Base-by-base conservation (phyloP, 2,329 filamentous ascomycete species). In the Cadophora sp. region DNA sequence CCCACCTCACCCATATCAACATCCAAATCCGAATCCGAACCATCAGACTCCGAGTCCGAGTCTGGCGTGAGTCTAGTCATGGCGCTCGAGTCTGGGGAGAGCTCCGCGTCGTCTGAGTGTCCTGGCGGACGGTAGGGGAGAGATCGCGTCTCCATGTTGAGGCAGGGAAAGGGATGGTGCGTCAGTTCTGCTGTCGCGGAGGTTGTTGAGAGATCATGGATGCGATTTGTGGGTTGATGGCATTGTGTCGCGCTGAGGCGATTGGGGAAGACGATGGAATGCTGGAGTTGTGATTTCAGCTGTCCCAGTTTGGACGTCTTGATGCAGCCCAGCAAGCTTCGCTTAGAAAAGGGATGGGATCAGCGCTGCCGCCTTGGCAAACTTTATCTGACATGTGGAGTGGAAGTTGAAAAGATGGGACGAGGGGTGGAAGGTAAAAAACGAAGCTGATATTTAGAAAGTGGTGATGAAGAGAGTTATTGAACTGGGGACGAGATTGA, bases 31-130 rank as follows among this genome's bases (percentile, higher is more conserved):
- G 71, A 72, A 16, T 73, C 73, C 9, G 71, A 72, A 16, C 73
- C 74, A n/a, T 74, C 75, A 24, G 55, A 58, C 11, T 72, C 71
- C 2, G 70, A 73, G 55, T 75, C 73, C 16, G 69, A 71, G 48
- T 74, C 69, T 8, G 75, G 74, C 9, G 74, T 76, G n/a, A 75
- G 66, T 50, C 62, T 47, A 47, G 70, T 71, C 47, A 65, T 66
- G 13, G 62, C 66, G 68, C 71, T 73, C 9, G 73, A 74, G 53
- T 71, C 66, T 13, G 73, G 70, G 45, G 72, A 74, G 47, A 64
- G 55, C 43, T 70, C 68, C 43, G 61, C 53, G n/a, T 70, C 66
- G 55, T 69, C 50, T 8, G 56, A 62, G 20, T 59, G 22, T 30
- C 58, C 45, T 18, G 55, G 65, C 7, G 62, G 59, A 55, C 36